Percentiles rank a stretch among this genome's conserved stretches.
phyloP scores from a whole-genome alignment of 257 asterid species.

The Verbascum thapsus region DNA sequence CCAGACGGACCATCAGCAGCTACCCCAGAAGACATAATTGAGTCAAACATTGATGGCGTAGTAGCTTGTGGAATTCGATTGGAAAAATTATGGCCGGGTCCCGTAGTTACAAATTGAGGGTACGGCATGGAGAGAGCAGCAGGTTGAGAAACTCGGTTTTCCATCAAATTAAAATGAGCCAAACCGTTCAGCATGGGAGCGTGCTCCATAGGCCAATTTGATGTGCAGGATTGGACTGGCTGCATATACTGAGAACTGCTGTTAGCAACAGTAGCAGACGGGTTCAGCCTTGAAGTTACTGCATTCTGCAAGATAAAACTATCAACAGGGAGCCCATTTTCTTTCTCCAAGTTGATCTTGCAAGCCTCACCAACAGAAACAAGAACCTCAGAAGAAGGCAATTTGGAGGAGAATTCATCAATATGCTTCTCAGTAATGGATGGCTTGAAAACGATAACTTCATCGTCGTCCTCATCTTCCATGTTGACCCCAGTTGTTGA shows the following conservation, averaged over 20 bases:
- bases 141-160: constrained; percentile 59
- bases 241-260: constrained; percentile 50
- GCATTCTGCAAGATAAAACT: constrained; percentile 43
- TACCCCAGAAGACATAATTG: constrained; percentile 49
- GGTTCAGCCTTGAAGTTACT: constrained; percentile 35
- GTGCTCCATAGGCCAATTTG: constrained; percentile 61
- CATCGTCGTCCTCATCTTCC: constrained; percentile 79
- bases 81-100: constrained; percentile 38
- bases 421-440: constrained; percentile 55
- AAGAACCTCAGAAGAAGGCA: constrained; percentile 35
- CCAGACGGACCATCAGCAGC: constrained; percentile 36
- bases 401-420: constrained; percentile 45
- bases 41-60: constrained; percentile 53
- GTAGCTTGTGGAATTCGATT: constrained; percentile 44
- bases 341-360: constrained; percentile 39
- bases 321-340: constrained; percentile 46
- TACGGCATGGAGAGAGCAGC: constrained; percentile 52
- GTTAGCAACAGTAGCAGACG: constrained; percentile 33
- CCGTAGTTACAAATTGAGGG: constrained; percentile 45
- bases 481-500: constrained; percentile 39
- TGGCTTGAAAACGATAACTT: constrained; percentile 91
- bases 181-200: constrained; percentile 50
- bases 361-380: constrained; percentile 39
- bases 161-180: constrained; percentile 55
- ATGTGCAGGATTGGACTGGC: constrained; percentile 43